Conservation (phyloP, 1,284 basidiomycete genomes). For the Ustilago bromivora region DNA sequence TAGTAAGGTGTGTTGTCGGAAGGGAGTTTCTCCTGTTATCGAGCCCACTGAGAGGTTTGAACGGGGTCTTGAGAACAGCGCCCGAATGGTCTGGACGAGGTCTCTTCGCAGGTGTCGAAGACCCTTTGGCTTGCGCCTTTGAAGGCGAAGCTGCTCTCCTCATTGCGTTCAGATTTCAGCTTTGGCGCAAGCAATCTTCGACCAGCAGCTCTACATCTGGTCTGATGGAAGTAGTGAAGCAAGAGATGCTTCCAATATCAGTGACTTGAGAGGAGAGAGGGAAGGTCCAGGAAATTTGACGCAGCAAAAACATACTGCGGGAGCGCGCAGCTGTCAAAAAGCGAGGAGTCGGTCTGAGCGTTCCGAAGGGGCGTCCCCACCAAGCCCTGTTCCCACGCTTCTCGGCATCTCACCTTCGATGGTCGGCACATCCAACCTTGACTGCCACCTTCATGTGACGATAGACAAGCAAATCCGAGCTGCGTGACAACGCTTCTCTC, state of each 20-base stretch:
- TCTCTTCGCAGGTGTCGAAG: not conserved
- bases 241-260: not conserved
- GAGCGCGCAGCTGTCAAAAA: not conserved
- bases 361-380: not conserved
- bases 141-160: conserved; percentile 41
- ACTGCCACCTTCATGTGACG: not conserved
- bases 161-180: conserved; percentile 10
- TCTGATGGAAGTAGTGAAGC: not conserved
- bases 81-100: conserved; percentile 9
- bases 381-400: not conserved
- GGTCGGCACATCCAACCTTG: not conserved
- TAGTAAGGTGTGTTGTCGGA: not conserved
- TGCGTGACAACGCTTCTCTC: not conserved
- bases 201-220: not conserved
- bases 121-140: conserved; percentile 11
- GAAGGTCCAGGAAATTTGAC: not conserved
- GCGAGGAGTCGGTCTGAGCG: not conserved
- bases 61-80: conserved; percentile 29
- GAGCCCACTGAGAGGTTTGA: conserved; percentile 36
- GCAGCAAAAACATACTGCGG: not conserved
- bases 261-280: not conserved
- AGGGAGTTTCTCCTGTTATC: conserved; percentile 1
- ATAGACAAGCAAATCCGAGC: not conserved
- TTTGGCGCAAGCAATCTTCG: not conserved
- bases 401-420: conserved; percentile 1